Base-by-base conservation (phyloP, 2,329 filamentous ascomycete species). In the Colletotrichum euphorbiae region DNA sequence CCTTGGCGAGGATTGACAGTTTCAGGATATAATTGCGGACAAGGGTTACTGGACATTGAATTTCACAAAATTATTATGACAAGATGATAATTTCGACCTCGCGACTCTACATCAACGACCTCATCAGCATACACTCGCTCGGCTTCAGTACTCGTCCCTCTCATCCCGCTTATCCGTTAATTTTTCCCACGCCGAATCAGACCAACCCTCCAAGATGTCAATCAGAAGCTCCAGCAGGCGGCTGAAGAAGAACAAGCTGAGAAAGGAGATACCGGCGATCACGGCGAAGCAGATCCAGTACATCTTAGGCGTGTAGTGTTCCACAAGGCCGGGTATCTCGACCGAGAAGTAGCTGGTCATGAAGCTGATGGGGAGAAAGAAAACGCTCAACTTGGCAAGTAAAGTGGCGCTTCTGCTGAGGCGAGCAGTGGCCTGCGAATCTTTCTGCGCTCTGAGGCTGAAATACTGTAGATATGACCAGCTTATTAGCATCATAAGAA, bases 321-420 rank as follows among this genome's bases (percentile, higher is more conserved):
- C 75, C 55, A 86, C 82, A 9, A 89, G 79, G 4, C 87, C 84
- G 7, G 81, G 78, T 56, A 93, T 86, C 75, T 92, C 85, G 1
- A 90, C 85, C 6, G 88, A 90, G 76, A 93, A 94, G 77, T 93
- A 94, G 36, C 83, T 88, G 3, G 91, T 93, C 87, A 93, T 89
- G 55, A 93, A 84, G 71, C 86, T 90, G 69, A 93, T 90, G 0
- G 91, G 91, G 62, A 93, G 83, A 79, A 94, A 94, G 58, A 93
- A 82, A 45, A 93, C 91, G 12, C 89, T 92, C 6, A 91, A 87
- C 75, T 94, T 93, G 52, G 90, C 91, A 11, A 94, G 82, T 5
- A 94, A 80, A 4, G 93, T 88, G 3, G 91, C 92, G 70, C 91
- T 89, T 65, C 91, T 83, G 0, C 91, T 93, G 19, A 94, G 83